phyloP scores from a whole-genome alignment of 2,329 filamentous ascomycete genomes.

The Neonectria neomacrospora region DNA sequence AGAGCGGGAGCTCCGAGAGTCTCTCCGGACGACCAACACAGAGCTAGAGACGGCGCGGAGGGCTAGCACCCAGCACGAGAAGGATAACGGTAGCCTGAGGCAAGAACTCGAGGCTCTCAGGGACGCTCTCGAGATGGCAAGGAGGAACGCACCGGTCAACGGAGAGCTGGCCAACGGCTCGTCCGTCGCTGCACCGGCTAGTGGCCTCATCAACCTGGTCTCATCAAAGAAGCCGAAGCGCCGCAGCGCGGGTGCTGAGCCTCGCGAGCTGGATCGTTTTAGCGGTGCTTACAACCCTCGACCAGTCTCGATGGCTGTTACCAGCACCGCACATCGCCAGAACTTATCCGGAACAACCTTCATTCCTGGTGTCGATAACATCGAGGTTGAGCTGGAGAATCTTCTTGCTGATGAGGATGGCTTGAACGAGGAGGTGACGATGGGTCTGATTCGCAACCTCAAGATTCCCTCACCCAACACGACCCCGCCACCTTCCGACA shows the following conservation, averaged over 20 bases:
- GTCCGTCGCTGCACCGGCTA: constrained; percentile 62
- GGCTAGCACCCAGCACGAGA: constrained; percentile 79
- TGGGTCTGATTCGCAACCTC: constrained; percentile 94
- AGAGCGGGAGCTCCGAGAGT: constrained; percentile 86
- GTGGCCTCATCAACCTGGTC: constrained; percentile 94
- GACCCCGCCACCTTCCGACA: constrained; percentile 91
- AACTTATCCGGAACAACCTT: constrained; percentile 80
- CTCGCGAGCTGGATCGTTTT: constrained; percentile 87
- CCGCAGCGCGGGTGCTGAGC: constrained; percentile 88
- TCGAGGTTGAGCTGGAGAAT: constrained; percentile 94
- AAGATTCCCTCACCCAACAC: constrained; percentile 93
- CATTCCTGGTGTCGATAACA: constrained; percentile 84
- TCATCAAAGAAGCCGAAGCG: constrained; percentile 97
- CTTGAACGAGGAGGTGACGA: constrained; percentile 95
- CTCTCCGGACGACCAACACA: constrained; percentile 79
- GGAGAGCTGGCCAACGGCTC: constrained; percentile 62
- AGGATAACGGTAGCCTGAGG: constrained; percentile 84
- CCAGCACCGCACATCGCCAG: constrained; percentile 73
- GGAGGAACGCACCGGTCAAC: constrained; percentile 79
- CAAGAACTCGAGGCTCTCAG: constrained; percentile 91
- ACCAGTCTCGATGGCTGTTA: constrained; percentile 94
- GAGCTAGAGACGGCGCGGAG: constrained; percentile 85
- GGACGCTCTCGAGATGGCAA: constrained; percentile 90
- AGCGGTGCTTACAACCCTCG: constrained; percentile 93
- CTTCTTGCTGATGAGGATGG: constrained; percentile 95